Base-by-base conservation (phyloP, 495 filamentous ascomycete species). In the Sordaria brevicollis region DNA sequence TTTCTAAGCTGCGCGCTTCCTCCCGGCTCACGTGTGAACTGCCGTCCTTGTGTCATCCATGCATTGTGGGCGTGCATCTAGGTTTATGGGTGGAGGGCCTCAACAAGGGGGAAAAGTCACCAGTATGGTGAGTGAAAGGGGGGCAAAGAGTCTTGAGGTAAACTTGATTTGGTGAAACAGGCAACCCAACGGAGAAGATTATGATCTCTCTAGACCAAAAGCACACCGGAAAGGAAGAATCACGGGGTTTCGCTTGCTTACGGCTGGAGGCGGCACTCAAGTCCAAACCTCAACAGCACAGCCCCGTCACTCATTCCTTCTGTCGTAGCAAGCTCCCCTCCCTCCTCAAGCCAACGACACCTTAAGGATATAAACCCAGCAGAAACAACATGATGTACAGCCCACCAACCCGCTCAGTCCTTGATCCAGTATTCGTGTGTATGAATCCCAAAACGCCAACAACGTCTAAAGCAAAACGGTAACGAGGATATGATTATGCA, bases 401-500 rank as follows among this genome's bases (percentile, higher is more conserved):
- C 62, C 34, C 25, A 62, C 43, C 57, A 70, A 66, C 62, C 69
- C 57, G 49, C 25, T 36, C 62, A 31, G n/a, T 35, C 67, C 66
- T 36, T 54, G 65, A 72, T 70, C 70, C 39, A 71, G 57, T 31
- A 25, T 69, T 68, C 54, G 34, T 69, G 39, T 65, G 36, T 70
- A 69, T 69, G 65, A 49, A 74, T 62, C 25, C 49, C 49, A 75
- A 49, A 31, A 41, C 35, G 65, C 19, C 34, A 17, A 33, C 31
- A 65, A 65, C 25, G 34, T 33, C 35, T 33, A 35, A 67, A 35
- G 13, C 17, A 19, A 19, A 29, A 68, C 65, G 65, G 31, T 35
- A 36, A 13, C 67, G 65, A 54, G 34, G 65, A 70, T 3, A 15
- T 41, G 34, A 66, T 76, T 71, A 80, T 36, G 74, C 76, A 34